Conservation (phyloP, 176 grass and related monocot genomes). For the Calamus simplicifolius region DNA sequence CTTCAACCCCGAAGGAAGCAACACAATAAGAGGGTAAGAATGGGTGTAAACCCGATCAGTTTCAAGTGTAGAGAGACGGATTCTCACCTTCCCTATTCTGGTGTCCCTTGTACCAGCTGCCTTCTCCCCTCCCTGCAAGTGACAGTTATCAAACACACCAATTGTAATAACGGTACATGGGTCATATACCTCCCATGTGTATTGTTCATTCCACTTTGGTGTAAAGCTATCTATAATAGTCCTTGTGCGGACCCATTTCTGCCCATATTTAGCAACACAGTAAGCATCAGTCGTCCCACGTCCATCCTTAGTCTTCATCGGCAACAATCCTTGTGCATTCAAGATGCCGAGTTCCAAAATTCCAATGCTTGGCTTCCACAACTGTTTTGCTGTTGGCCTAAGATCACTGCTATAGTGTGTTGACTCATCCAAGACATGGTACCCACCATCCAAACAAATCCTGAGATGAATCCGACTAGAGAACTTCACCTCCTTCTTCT, state of each 20-base stretch:
- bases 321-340: conserved; percentile 47
- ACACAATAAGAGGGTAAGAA: conserved; percentile 52
- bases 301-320: conserved; percentile 70
- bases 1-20: conserved; percentile 50
- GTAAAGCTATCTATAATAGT: conserved; percentile 55
- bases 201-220: conserved; percentile 72
- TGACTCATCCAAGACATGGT: conserved; percentile 68
- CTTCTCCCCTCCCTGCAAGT: conserved; percentile 54
- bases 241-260: conserved; percentile 68
- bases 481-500: conserved; percentile 52
- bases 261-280: conserved; percentile 66
- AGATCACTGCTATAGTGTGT: conserved; percentile 75
- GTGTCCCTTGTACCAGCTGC: conserved; percentile 50
- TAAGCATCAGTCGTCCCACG: conserved; percentile 65
- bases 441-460: conserved; percentile 60
- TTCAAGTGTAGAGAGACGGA: conserved; percentile 58
- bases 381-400: conserved; percentile 53
- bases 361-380: conserved; percentile 63
- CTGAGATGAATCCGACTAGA: conserved; percentile 60
- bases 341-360: conserved; percentile 56
- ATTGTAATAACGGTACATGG: conserved; percentile 63
- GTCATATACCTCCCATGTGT: conserved; percentile 65
- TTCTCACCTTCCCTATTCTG: conserved; percentile 60
- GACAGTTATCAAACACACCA: conserved; percentile 67
- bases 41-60: conserved; percentile 66